Conservation (phyloP, 768 basidiomycete species). For the Cystofilobasidium bisporidii region DNA sequence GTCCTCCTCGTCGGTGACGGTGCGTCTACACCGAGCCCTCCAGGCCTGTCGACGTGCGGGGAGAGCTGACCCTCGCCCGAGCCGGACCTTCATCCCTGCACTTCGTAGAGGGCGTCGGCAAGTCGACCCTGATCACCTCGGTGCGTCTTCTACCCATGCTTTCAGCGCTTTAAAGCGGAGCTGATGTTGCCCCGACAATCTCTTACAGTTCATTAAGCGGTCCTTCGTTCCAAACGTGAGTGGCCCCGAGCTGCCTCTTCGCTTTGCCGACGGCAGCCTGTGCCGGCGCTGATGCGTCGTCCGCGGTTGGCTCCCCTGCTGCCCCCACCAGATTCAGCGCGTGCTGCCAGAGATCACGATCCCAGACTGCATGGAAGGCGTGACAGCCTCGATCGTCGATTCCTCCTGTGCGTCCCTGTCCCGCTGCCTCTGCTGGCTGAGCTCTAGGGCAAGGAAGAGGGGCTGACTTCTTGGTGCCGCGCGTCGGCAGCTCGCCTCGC, state of each 20-base stretch:
- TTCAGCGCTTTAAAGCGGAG: no score
- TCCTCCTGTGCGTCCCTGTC: conserved; percentile 67
- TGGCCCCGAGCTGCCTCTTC: conserved; percentile 9
- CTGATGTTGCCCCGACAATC: neutral
- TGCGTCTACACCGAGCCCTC: conserved; percentile 40
- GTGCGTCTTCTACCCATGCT: neutral
- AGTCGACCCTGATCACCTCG: conserved; percentile 93
- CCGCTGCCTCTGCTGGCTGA: neutral
- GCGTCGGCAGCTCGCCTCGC: conserved; percentile 59
- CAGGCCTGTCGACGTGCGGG: neutral
- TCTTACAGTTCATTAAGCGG: conserved; percentile 65
- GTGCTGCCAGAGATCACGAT: conserved; percentile 96
- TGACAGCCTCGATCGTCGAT: conserved; percentile 96
- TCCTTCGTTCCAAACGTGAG: conserved; percentile 79
- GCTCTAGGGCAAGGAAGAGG: no score
- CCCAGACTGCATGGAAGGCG: conserved; percentile 93
- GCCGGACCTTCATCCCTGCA: conserved; percentile 4
- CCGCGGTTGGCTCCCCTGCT: neutral
- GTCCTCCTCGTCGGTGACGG: conserved; percentile 91
- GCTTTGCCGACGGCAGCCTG: neutral
- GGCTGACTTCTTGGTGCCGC: conserved; percentile 3
- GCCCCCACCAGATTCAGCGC: conserved; percentile 64
- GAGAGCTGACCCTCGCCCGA: conserved; percentile 16
- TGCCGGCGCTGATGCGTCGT: conserved; percentile 12
- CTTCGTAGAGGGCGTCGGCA: conserved; percentile 80